A percentile compares a stretch with the other conserved stretches of the same genome.
Evolutionary conservation across 2,329 filamentous ascomycete species (phyloP).

Genomic region (Aspergillus glaucus): DNA sequence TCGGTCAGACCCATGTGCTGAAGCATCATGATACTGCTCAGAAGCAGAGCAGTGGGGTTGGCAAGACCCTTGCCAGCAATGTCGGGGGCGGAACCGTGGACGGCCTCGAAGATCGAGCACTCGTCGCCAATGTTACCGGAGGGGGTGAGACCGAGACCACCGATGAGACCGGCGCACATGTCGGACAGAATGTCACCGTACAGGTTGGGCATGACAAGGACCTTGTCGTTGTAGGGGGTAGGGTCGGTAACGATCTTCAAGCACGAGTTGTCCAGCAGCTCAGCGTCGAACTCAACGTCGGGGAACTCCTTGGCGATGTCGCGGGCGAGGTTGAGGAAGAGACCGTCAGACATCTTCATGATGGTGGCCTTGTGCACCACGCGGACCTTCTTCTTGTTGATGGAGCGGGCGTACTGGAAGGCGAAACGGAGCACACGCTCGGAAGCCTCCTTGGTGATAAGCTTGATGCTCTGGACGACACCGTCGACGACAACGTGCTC

Average conservation of each 20-base stretch:
- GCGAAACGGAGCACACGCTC: constrained; percentile 96
- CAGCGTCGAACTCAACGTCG: constrained; percentile 89
- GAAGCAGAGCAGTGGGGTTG: constrained; percentile 92
- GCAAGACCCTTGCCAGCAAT: constrained; percentile 94
- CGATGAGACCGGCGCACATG: constrained; percentile 98
- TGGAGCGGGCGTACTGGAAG: constrained; percentile 93
- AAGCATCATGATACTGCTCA: constrained; percentile 99
- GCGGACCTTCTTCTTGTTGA: constrained; percentile 93
- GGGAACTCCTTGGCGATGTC: constrained; percentile 94
- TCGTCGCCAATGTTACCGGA: constrained; percentile 98
- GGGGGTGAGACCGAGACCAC: constrained; percentile 91
- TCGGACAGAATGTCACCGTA: constrained; percentile 99
- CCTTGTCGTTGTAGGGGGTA: constrained; percentile 96
- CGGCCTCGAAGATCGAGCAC: constrained; percentile 99
- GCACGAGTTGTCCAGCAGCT: constrained; percentile 98
- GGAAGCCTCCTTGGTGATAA: constrained; percentile 90
- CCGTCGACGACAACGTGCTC: constrained; percentile 97
- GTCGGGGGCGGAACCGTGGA: constrained; percentile 94
- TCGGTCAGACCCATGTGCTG: constrained; percentile 90
- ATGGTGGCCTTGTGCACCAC: constrained; percentile 99
- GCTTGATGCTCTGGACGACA: constrained; percentile 98
- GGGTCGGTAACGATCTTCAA: constrained; percentile 98
- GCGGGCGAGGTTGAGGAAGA: constrained; percentile 83
- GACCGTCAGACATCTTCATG: constrained; percentile 99
- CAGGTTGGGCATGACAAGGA: constrained; percentile 94